phyloP scores from a whole-genome alignment of 1,284 basidiomycete species.

The Ceraceosorus guamensis region DNA sequence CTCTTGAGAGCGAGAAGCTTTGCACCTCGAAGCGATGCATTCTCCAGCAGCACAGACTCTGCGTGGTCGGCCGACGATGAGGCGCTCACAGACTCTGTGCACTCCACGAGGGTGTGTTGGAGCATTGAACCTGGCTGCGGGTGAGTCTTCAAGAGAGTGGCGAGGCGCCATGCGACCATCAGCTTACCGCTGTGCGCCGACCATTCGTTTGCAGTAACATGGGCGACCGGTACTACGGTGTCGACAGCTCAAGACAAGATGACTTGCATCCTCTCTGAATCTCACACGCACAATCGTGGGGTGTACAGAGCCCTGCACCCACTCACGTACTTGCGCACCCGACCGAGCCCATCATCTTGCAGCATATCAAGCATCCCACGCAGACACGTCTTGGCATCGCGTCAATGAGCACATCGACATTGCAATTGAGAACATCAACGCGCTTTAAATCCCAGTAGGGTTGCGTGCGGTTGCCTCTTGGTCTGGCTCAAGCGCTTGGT shows the following conservation, averaged over 20 bases:
- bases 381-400: no score
- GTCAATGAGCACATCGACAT: no score
- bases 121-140: constrained; percentile 7
- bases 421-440: no score
- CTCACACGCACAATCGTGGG: no score
- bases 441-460: no score
- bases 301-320: no score
- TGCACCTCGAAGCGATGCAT: background rate
- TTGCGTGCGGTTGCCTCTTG: background rate
- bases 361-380: no score
- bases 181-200: constrained; percentile 43
- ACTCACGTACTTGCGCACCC: no score
- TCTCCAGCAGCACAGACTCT: background rate
- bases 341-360: no score
- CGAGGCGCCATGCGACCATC: background rate
- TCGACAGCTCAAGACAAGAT: no score
- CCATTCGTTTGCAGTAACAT: constrained; percentile 39
- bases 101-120: background rate
- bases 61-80: constrained; percentile 2
- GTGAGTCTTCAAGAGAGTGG: background rate
- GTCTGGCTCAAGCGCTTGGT: background rate
- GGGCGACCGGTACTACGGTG: constrained; percentile 45
- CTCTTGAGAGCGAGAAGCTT: background rate
- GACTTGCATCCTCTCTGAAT: no score
- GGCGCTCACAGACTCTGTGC: background rate